A percentile compares a stretch with the other conserved stretches of the same genome.
These are phyloP conservation scores for Lepiota venenata DNA, from an alignment of 768 basidiomycete species.

Conservation along the genomic window DNA sequence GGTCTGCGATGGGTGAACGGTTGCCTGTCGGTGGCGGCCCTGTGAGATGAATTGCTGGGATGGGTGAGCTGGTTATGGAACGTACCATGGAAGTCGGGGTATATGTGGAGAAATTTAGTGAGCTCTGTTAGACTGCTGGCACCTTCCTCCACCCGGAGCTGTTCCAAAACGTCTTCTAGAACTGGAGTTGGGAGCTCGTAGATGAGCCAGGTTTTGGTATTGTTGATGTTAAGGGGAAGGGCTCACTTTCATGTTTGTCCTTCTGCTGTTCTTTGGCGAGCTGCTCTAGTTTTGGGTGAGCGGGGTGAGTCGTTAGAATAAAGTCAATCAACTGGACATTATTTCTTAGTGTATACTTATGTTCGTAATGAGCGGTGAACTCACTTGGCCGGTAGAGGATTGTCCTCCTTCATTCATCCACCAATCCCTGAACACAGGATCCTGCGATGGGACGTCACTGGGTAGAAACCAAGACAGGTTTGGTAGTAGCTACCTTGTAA, in stretches of 20 bases:
- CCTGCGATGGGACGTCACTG: conserved; percentile 33
- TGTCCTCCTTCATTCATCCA: conserved; percentile 99
- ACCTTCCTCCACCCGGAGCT: conserved; percentile 50
- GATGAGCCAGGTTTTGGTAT: not conserved
- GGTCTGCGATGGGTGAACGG: conserved; percentile 92
- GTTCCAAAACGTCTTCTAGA: conserved; percentile 70
- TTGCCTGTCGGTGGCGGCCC: conserved; percentile 57
- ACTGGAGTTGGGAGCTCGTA: conserved; percentile 36
- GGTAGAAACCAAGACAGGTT: not conserved
- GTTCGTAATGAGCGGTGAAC: conserved; percentile 1
- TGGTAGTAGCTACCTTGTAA: conserved; percentile 51
- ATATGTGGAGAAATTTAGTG: conserved; percentile 88
- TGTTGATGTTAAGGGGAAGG: not conserved
- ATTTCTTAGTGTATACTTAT: not conserved
- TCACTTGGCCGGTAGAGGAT: conserved; percentile 93
- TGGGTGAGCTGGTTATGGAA: not conserved
- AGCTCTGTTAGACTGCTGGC: conserved; percentile 74
- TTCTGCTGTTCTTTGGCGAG: conserved; percentile 55
- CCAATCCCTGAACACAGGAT: conserved; percentile 89
- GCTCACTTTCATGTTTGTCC: conserved; percentile 55
- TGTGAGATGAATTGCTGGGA: not conserved
- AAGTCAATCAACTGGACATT: conserved; percentile 80
- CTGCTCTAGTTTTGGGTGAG: conserved; percentile 68
- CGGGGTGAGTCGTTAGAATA: conserved; percentile 88
- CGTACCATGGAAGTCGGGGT: conserved; percentile 91